Conservation (phyloP, 2,329 filamentous ascomycete species). For the Emergomyces orientalis region DNA sequence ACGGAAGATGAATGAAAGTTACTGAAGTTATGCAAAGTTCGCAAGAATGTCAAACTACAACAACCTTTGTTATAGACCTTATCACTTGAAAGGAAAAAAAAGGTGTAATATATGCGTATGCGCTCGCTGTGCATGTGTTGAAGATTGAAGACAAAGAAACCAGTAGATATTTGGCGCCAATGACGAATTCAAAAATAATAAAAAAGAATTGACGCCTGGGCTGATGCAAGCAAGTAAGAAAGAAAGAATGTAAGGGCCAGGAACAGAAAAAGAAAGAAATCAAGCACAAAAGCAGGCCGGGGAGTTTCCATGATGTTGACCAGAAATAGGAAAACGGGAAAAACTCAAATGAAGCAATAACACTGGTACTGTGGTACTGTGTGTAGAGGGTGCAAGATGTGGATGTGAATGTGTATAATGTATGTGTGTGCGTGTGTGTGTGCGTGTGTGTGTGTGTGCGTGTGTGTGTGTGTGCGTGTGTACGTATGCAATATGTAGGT, state of each 20-base stretch:
- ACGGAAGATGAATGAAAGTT: no score
- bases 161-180: background rate
- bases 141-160: background rate
- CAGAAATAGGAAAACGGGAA: background rate
- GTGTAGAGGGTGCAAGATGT: background rate
- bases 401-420: background rate
- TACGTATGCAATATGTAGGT: background rate
- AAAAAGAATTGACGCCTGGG: background rate
- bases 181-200: background rate
- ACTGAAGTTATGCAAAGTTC: no score
- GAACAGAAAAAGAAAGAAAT: background rate
- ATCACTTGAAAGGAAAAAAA: background rate
- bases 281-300: background rate
- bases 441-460: no score
- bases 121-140: background rate
- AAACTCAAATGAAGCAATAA: background rate
- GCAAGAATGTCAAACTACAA: no score
- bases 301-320: background rate
- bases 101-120: background rate
- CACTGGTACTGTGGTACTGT: background rate
- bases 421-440: no score
- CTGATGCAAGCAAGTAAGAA: conserved; percentile 4
- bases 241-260: background rate
- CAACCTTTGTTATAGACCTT: no score
- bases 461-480: background rate